phyloP scores from a whole-genome alignment of 805 yeast genomes.

The Phaffomyces antillensis region DNA sequence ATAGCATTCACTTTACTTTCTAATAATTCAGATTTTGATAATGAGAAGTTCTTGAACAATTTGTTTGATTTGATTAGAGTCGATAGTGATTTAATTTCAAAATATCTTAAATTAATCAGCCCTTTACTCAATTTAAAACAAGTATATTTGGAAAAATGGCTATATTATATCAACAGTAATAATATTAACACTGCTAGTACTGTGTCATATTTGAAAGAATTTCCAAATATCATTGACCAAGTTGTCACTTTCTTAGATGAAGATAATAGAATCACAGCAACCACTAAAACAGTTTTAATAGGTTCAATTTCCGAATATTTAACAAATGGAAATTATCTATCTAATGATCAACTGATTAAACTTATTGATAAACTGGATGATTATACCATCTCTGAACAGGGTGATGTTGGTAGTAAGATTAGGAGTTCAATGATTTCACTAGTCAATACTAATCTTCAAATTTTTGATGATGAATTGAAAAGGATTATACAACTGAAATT shows the following conservation, averaged over 20 bases:
- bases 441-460: constrained; percentile 24
- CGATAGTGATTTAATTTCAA: constrained; percentile 10
- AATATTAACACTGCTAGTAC: constrained; percentile 32
- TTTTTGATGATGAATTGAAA: constrained; percentile 9
- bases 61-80: constrained; percentile 18
- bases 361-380: constrained; percentile 50
- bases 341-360: not conserved
- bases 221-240: constrained; percentile 5
- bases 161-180: constrained; percentile 31
- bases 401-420: constrained; percentile 85
- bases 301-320: constrained; percentile 14
- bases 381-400: constrained; percentile 71
- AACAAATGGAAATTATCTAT: not conserved
- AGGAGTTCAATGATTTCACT: constrained; percentile 44
- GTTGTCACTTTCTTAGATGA: constrained; percentile 14
- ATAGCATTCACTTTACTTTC: constrained; percentile 13
- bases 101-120: constrained; percentile 7
- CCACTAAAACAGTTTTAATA: constrained; percentile 11
- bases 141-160: constrained; percentile 23
- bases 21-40: not conserved
- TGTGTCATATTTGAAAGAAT: constrained; percentile 24
- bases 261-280: constrained; percentile 17
- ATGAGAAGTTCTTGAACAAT: constrained; percentile 8
- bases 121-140: constrained; percentile 8
- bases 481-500: constrained; percentile 28